Conservation (phyloP, 306 rosid species). For the Fragaria iinumae region DNA sequence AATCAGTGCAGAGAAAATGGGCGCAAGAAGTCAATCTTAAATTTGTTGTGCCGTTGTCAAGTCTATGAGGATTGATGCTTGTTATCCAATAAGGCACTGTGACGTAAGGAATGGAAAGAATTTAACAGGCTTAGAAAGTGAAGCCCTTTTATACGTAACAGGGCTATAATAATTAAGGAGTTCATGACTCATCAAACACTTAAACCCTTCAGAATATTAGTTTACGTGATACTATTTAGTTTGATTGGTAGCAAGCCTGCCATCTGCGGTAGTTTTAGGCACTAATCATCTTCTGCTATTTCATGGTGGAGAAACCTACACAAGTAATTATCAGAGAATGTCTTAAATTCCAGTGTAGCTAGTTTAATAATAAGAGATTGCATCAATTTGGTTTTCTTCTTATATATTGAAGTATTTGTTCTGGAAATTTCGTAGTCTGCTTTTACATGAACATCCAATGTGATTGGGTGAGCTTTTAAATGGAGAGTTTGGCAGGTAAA, state of each 20-base stretch:
- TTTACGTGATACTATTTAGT: slow-evolving; percentile 15
- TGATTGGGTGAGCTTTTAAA: slow-evolving; percentile 7
- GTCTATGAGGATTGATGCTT: slow-evolving; percentile 24
- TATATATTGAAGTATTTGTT: background rate
- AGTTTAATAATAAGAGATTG: slow-evolving; percentile 5
- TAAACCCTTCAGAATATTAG: slow-evolving; percentile 27
- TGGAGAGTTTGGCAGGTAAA: slow-evolving; percentile 2
- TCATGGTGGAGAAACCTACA: slow-evolving; percentile 2
- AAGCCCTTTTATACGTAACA: slow-evolving; percentile 7
- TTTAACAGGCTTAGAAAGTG: slow-evolving; percentile 19
- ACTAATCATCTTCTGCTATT: slow-evolving; percentile 1
- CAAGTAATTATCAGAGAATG: background rate
- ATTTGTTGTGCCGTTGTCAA: slow-evolving; percentile 33
- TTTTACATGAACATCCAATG: slow-evolving; percentile 1
- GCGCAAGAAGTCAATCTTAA: slow-evolving; percentile 48
- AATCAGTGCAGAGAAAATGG: slow-evolving; percentile 35
- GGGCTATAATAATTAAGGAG: slow-evolving; percentile 23
- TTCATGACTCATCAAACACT: slow-evolving; percentile 66
- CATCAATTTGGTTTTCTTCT: background rate
- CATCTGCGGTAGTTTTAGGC: slow-evolving; percentile 30
- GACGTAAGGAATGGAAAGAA: slow-evolving; percentile 32
- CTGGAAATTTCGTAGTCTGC: background rate
- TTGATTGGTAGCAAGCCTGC: slow-evolving; percentile 23
- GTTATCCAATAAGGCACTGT: slow-evolving; percentile 20
- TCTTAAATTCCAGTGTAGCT: background rate